Conservation (phyloP, 2,329 filamentous ascomycete species). For the Tolypocladium album region DNA sequence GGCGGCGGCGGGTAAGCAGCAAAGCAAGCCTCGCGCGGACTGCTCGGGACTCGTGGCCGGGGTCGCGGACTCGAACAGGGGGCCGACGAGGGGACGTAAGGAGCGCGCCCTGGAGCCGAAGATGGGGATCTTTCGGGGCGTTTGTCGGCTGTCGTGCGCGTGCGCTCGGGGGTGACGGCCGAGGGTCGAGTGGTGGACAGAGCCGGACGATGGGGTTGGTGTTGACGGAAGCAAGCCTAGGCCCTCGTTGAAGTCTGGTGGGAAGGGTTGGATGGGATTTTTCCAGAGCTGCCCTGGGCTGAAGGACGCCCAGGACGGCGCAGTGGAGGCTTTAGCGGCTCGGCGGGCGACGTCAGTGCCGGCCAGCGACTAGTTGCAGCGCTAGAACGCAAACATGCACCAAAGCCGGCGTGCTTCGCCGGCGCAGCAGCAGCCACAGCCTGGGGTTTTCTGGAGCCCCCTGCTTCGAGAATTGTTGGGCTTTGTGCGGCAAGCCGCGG, state of each 20-base stretch:
- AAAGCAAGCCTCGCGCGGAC: neutral
- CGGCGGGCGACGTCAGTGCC: neutral
- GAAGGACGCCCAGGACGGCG: neutral
- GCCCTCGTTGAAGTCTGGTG: neutral
- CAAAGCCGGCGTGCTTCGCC: neutral
- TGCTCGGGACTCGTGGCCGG: neutral
- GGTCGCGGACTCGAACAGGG: neutral
- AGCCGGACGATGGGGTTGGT: neutral
- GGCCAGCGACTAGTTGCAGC: neutral
- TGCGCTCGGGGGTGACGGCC: neutral
- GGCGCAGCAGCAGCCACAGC: neutral
- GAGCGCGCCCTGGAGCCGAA: neutral
- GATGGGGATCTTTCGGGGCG: neutral
- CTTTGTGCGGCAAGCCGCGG: neutral
- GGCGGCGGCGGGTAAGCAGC: neutral
- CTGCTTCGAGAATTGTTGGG: neutral
- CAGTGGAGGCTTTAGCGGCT: neutral
- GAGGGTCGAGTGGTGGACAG: neutral
- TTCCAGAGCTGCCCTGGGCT: neutral
- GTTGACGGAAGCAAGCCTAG: neutral
- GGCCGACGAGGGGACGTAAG: neutral
- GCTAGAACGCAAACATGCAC: neutral
- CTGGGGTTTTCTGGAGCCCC: neutral
- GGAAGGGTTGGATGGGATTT: neutral
- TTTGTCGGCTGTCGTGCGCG: neutral